Percentiles rank a stretch among this genome's conserved stretches.
phyloP scores from a whole-genome alignment of 805 yeast species.

The Pichia heedii region DNA sequence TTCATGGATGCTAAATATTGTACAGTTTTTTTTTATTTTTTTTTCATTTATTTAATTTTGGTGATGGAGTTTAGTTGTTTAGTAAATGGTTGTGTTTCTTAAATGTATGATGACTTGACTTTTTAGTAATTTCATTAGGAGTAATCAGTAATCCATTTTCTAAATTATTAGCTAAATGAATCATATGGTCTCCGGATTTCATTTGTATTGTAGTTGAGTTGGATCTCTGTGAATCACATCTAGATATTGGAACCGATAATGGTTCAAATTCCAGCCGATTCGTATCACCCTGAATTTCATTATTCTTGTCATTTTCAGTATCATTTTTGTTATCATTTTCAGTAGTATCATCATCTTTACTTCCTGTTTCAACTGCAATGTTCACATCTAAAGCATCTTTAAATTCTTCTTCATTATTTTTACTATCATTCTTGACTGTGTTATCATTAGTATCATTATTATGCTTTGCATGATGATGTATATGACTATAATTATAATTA shows the following conservation, averaged over 20 bases:
- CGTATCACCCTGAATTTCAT: neutral
- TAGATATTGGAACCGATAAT: neutral
- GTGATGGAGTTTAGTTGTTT: neutral
- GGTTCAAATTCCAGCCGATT: neutral
- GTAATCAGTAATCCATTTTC: constrained; percentile 17
- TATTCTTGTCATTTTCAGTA: constrained; percentile 12
- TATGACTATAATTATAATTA: neutral
- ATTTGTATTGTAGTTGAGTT: constrained; percentile 5
- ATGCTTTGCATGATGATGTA: neutral
- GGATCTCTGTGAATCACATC: neutral
- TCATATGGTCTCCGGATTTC: constrained; percentile 5
- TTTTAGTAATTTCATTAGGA: constrained; percentile 19
- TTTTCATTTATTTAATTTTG: too few relatives aligned
- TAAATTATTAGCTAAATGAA: constrained; percentile 12
- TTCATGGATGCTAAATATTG: neutral
- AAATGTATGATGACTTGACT: constrained; percentile 13
- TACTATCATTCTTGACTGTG: too few relatives aligned
- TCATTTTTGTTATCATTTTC: neutral
- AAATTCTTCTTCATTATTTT: neutral
- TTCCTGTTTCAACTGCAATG: constrained; percentile 1
- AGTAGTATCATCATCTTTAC: neutral
- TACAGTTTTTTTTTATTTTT: neutral
- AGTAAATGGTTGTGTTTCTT: constrained; percentile 15
- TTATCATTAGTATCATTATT: too few relatives aligned
- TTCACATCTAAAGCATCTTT: neutral